Evolutionary conservation across 2,329 filamentous ascomycete genomes (phyloP), one percentile per base, ranked within the genome.

Genomic region (Akanthomyces muscarius): DNA sequence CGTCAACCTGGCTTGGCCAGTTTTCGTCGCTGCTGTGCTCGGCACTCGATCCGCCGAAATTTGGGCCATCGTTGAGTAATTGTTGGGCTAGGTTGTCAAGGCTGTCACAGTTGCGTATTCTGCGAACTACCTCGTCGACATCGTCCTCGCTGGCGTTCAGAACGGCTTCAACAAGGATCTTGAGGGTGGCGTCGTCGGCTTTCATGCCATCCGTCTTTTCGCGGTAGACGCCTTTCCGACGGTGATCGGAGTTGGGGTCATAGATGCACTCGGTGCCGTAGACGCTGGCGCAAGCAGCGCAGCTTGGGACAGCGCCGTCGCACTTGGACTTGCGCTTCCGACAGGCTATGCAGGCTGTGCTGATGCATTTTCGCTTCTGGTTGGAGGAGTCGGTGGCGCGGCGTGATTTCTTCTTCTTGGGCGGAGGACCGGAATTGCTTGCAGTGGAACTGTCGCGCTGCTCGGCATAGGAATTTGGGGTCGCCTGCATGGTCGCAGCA

Each of bases 211-310:
- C 93, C 28, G 90, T 86, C 75, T 97, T 95, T 76, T 97, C 92
- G 71, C 94, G 93, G 75, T 98, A 98, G 55, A 98, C 95, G 65
- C 95, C 95, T 75, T 98, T 98, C 57, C 95, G 89, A 56, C 95
- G 89, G 74, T 97, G 93, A 74, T 99, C 95, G 64, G 93, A 97
- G 72, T 93, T 96, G 4, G 93, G 94, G 72, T 98, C 94, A 80
- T 98, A 98, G 67, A 97, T 83, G 74, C 95, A 97, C 77, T 90
- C 87, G 65, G 91, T 95, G 65, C 87, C 86, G 73, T 99, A 98
- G 61, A 98, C 94, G 69, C 92, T 96, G 66, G 91, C 87, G 76
- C 95, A 99, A n/a, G 95, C 94, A 8, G 94, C 94, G 73, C 95
- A 98, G 69, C 91, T 93, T 6, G 94, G 94, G 5, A 90, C 82